A percentile compares a stretch with the other conserved stretches of the same genome.
Evolutionary conservation across 306 rosid species (phyloP).

Genomic region (Pachyrhizus erosus): DNA sequence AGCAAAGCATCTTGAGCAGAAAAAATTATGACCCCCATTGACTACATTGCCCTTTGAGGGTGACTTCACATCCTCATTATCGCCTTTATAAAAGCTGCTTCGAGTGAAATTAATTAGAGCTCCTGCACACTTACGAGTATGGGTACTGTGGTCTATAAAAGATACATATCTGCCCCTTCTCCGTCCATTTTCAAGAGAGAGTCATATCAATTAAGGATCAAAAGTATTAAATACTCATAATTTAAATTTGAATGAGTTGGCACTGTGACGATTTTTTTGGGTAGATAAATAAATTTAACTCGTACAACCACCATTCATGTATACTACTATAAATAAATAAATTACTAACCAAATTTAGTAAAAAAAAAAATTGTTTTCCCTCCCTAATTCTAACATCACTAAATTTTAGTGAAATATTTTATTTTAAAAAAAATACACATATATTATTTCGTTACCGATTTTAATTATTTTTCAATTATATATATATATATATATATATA

Average conservation of each 20-base stretch:
- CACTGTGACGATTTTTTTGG: background rate
- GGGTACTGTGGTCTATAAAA: slow-evolving; percentile 62
- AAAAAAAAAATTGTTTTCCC: background rate
- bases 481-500: too few relatives aligned
- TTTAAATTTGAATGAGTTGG: slow-evolving; percentile 19
- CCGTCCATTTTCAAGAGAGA: background rate
- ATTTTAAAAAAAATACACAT: background rate
- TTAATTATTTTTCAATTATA: too few relatives aligned
- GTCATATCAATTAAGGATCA: slow-evolving; percentile 18
- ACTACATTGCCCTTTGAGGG: slow-evolving; percentile 86
- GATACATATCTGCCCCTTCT: background rate
- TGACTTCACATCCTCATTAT: slow-evolving; percentile 83
- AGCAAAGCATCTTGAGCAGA: slow-evolving; percentile 66
- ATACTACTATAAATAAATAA: background rate
- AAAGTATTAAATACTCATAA: slow-evolving; percentile 36
- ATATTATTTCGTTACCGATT: background rate
- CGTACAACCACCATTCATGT: background rate
- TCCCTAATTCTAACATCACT: background rate
- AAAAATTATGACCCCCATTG: slow-evolving; percentile 55
- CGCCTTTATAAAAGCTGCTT: slow-evolving; percentile 92
- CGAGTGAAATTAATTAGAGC: slow-evolving; percentile 54
- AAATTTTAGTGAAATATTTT: background rate
- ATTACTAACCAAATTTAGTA: background rate
- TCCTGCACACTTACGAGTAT: slow-evolving; percentile 40
- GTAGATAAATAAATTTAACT: background rate